Base-by-base conservation (phyloP, 192 early-diverging fungal species). In the Allomyces macrogynus region DNA sequence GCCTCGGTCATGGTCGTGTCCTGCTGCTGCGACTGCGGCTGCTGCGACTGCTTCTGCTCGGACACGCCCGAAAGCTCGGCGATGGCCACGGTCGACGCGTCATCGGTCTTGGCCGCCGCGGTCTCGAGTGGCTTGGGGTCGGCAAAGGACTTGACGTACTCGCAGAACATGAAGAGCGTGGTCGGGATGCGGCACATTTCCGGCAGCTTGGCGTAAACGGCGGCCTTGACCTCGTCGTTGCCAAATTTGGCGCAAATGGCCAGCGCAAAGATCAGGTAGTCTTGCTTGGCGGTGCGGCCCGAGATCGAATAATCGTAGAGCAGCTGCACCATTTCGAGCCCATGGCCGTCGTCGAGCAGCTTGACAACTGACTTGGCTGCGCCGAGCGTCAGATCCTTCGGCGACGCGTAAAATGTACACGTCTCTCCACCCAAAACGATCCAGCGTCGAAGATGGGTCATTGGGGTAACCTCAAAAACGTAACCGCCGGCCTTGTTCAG, bases 261-360 rank as follows among this genome's bases (percentile, higher is more conserved):
- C 27, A 65, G 64, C 14, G 64, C 23, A 43, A 65, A 65, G 20
- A 49, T 24, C 27, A 65, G 64, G 14, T 24, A 43, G 64, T 65
- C 64, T 23, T 65, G 64, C 42, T 43, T 65, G 24, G 64, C 27
- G n/a, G 64, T 25, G 26, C 64, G 64, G 64, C 64, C 16, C n/a
- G 27, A 24, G n/a, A 63, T 16, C 9, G 64, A 65, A 11, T 43
- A 65, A 8, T 65, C 64, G 27, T 5, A 14, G 23, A 65, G 27
- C n/a, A 42, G 16, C 14, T 25, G 27, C 18, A 65, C 64, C 12
- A 65, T 42, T n/a, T 42, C 64, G 27, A 22, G 12, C 20, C 64
- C 64, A 10, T 42, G 22, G 23, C 42, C 64, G 23, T 14, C 18
- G 27, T 16, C 23, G 23, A 65, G 16, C 64, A 65, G 25, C 18